Evolutionary conservation across 2,329 filamentous ascomycete species (phyloP).

Genomic region (Grosmannia penicillata): DNA sequence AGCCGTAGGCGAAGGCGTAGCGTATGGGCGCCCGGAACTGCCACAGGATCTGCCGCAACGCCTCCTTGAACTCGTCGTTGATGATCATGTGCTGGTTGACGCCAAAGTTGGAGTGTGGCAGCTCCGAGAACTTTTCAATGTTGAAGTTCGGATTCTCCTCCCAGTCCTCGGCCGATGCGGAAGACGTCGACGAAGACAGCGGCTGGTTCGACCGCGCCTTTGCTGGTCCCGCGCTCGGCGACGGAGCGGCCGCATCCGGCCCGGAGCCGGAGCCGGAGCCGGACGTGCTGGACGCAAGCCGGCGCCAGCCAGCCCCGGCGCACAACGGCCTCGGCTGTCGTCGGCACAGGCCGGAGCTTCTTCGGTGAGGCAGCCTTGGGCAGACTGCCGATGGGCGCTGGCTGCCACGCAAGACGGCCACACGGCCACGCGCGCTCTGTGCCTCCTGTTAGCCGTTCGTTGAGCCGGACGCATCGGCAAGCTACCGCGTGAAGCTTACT

Average conservation of each 20-base stretch:
- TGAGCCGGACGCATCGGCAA: constrained; percentile 1
- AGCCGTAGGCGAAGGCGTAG: constrained; percentile 95
- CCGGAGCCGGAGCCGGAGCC: too few species aligned
- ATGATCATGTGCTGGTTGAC: constrained; percentile 95
- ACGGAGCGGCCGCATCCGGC: neutral
- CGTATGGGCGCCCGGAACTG: constrained; percentile 86
- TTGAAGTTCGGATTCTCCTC: constrained; percentile 59
- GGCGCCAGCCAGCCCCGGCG: neutral
- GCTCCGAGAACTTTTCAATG: constrained; percentile 59
- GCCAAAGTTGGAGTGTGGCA: constrained; percentile 71
- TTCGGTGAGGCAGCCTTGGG: too few species aligned
- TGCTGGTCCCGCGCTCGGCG: too few species aligned
- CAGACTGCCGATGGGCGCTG: too few species aligned
- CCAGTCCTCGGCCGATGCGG: constrained; percentile 37
- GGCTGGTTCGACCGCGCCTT: constrained; percentile 7
- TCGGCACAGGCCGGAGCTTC: neutral
- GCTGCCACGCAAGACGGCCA: too few species aligned
- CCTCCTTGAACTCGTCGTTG: constrained; percentile 89
- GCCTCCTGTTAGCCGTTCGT: too few species aligned
- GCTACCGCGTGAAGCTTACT: constrained; percentile 4
- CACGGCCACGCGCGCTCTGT: too few species aligned
- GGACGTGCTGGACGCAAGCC: constrained; percentile 1
- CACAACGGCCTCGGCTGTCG: neutral
- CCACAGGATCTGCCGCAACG: constrained; percentile 73
- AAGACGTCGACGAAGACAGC: constrained; percentile 7